These are phyloP conservation scores for Scheffersomyces lignosus DNA, from an alignment of 805 yeast genomes.

Conservation along the genomic window DNA sequence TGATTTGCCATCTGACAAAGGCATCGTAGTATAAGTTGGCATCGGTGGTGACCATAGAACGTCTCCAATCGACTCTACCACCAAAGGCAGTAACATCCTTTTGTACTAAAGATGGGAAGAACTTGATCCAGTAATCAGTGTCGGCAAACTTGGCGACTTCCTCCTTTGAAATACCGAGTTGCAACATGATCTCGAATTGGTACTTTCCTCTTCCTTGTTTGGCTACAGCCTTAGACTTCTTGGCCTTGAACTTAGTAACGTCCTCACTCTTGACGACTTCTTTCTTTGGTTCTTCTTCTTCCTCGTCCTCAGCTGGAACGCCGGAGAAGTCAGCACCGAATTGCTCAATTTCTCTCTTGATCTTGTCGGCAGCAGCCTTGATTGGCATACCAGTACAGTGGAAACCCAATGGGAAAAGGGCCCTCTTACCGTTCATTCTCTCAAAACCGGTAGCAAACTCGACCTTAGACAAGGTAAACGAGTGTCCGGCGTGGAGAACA, in stretches of 20 bases:
- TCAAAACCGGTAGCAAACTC: slow-evolving; percentile 93
- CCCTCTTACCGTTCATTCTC: slow-evolving; percentile 90
- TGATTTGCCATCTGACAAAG: slow-evolving; percentile 96
- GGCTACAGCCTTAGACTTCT: slow-evolving; percentile 90
- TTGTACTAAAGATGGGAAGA: slow-evolving; percentile 89
- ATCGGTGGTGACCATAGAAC: slow-evolving; percentile 93
- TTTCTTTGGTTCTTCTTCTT: slow-evolving; percentile 26
- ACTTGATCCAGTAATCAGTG: slow-evolving; percentile 84
- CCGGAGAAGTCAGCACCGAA: slow-evolving; percentile 81
- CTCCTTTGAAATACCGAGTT: slow-evolving; percentile 80
- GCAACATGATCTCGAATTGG: slow-evolving; percentile 96
- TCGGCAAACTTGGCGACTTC: slow-evolving; percentile 89
- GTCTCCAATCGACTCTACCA: slow-evolving; percentile 97
- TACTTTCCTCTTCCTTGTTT: slow-evolving; percentile 92
- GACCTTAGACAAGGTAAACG: slow-evolving; percentile 90
- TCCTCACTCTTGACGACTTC: slow-evolving; percentile 57
- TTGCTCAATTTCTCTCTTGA: slow-evolving; percentile 86
- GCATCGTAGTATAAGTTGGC: slow-evolving; percentile 93
- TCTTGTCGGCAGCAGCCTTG: slow-evolving; percentile 91
- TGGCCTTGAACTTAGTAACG: slow-evolving; percentile 87
- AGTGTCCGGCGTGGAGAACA: slow-evolving; percentile 95
- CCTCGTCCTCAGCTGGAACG: slow-evolving; percentile 64
- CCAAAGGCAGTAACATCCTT: slow-evolving; percentile 80
- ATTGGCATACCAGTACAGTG: slow-evolving; percentile 99
- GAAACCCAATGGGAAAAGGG: slow-evolving; percentile 94